Percentiles rank a stretch among this genome's conserved stretches.
phyloP scores from a whole-genome alignment of 192 early-diverging fungal genomes.

The Backusella mclennaniae region DNA sequence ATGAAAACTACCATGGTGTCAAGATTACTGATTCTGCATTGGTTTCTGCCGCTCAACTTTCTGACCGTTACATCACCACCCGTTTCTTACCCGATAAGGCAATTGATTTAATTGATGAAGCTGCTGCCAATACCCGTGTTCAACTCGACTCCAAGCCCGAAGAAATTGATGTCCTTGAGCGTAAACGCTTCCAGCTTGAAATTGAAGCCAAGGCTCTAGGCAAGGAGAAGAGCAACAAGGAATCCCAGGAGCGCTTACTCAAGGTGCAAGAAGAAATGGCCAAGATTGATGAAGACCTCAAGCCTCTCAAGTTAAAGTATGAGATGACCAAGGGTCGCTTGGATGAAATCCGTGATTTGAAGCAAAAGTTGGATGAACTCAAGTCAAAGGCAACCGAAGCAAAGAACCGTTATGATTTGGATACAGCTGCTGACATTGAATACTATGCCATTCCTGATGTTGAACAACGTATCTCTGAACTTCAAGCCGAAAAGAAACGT shows the following conservation, averaged over 20 bases:
- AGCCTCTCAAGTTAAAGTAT: slow-evolving; percentile 85
- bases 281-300: slow-evolving; percentile 80
- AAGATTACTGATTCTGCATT: slow-evolving; percentile 73
- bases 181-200: slow-evolving; percentile 89
- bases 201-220: slow-evolving; percentile 91
- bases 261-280: slow-evolving; percentile 84
- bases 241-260: slow-evolving; percentile 73
- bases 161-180: slow-evolving; percentile 93
- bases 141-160: slow-evolving; percentile 98
- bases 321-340: slow-evolving; percentile 83
- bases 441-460: slow-evolving; percentile 94
- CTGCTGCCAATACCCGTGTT: slow-evolving; percentile 92
- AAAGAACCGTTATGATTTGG: slow-evolving; percentile 77
- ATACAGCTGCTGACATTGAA: slow-evolving; percentile 88
- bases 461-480: slow-evolving; percentile 66
- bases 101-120: slow-evolving; percentile 86
- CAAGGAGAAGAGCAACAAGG: slow-evolving; percentile 92
- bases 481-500: slow-evolving; percentile 63
- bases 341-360: slow-evolving; percentile 83
- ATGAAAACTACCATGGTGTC: slow-evolving; percentile 79
- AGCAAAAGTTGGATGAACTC: slow-evolving; percentile 86
- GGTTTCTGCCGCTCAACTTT: slow-evolving; percentile 67
- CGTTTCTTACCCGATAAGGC: slow-evolving; percentile 80
- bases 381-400: slow-evolving; percentile 87
- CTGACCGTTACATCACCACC: slow-evolving; percentile 73